Evolutionary conservation across 2,329 filamentous ascomycete genomes (phyloP).

Genomic region (Alternaria angustiovoidea): DNA sequence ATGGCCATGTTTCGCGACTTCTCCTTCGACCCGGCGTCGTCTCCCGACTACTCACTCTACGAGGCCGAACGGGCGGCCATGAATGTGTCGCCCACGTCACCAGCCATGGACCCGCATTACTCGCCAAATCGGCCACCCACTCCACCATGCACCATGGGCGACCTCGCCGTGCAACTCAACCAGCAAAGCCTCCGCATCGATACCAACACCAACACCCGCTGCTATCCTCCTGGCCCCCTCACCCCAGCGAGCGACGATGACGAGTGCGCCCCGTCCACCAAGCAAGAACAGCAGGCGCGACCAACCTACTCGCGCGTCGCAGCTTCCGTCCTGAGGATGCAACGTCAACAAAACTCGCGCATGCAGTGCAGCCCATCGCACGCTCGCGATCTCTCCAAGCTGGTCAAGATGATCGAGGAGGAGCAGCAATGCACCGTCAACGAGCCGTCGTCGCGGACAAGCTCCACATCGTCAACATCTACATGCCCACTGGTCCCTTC

Average conservation of each 20-base stretch:
- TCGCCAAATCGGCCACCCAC: conserved; percentile 30
- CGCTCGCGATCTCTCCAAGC: conserved; percentile 51
- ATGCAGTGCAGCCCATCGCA: conserved; percentile 53
- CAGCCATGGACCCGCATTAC: conserved; percentile 14
- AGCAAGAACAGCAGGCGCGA: conserved; percentile 18
- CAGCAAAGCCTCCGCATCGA: conserved; percentile 45
- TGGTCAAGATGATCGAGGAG: conserved; percentile 54
- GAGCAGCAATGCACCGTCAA: conserved; percentile 53
- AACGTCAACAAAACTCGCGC: conserved; percentile 52
- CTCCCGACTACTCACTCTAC: conserved; percentile 33
- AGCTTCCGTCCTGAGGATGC: conserved; percentile 49
- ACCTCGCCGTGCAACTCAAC: conserved; percentile 46
- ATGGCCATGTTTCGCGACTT: conserved; percentile 50
- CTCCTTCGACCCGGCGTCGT: conserved; percentile 49
- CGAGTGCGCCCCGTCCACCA: conserved; percentile 19
- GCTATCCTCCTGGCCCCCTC: conserved; percentile 25
- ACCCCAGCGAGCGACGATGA: conserved; percentile 37
- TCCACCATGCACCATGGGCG: conserved; percentile 46
- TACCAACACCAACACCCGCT: conserved; percentile 10
- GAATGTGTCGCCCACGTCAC: conserved; percentile 47
- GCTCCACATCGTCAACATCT: conserved; percentile 17
- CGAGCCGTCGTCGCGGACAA: conserved; percentile 25
- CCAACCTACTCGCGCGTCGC: conserved; percentile 45
- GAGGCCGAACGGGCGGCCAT: conserved; percentile 42
- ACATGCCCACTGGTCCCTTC: conserved; percentile 12